Evolutionary conservation across 2,329 filamentous ascomycete genomes (phyloP).

Genomic region (Thelonectria discophora): DNA sequence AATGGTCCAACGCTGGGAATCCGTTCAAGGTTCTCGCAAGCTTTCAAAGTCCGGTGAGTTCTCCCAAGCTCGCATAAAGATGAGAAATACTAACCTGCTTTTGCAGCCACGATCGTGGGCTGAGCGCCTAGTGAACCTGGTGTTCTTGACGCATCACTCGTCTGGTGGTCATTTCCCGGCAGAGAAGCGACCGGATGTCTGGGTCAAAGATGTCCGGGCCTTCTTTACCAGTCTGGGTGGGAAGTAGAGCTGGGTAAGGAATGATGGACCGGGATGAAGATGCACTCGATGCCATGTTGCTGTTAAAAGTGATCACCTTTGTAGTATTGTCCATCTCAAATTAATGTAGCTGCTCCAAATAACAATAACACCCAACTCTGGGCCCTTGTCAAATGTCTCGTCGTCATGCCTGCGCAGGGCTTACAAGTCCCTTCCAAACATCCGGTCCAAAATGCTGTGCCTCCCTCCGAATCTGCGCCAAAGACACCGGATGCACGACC

Average conservation of each 20-base stretch:
- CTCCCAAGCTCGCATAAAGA: neutral
- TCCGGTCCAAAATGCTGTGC: no score
- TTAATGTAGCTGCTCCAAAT: no score
- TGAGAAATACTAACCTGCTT: neutral
- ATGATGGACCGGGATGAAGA: no score
- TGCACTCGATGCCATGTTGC: no score
- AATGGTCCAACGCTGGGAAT: neutral
- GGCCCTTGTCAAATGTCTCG: no score
- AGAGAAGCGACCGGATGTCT: neutral
- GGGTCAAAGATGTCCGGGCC: neutral
- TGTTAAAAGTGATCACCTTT: no score
- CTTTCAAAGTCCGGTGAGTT: neutral
- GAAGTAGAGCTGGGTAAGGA: neutral
- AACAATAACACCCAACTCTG: no score
- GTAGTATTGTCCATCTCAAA: no score
- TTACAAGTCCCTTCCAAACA: no score
- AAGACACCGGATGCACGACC: no score
- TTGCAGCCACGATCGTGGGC: neutral
- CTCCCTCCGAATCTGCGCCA: no score
- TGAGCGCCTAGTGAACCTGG: neutral
- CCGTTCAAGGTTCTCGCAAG: neutral
- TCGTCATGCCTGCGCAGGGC: no score
- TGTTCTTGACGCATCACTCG: neutral
- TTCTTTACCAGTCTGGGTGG: conserved; percentile 1
- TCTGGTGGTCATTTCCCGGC: conserved; percentile 4